Base-by-base conservation (phyloP, 345 rosid genomes). In the Boechera retrofracta region DNA sequence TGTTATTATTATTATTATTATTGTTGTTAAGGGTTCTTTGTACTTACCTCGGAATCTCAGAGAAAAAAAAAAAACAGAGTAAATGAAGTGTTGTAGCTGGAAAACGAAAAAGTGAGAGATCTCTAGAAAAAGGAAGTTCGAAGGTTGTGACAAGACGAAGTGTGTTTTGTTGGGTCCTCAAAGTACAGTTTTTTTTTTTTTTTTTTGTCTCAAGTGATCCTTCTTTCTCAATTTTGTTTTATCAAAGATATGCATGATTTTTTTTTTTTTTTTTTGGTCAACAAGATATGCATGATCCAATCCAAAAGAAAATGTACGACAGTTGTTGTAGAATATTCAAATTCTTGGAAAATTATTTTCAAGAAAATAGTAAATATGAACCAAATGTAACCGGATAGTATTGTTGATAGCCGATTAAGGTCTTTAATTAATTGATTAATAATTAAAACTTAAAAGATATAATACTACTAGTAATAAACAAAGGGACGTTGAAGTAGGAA, bases 141-240 rank as follows among this genome's bases (percentile, higher is more conserved):
- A 62, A 51, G 69, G 61, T 52, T 53, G 77, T 12, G 70, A 73
- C 71, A 64, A 54, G 71, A 64, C 64, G 12, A 16, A 55, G 56
- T 55, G 60, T 42, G 7, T 65, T 13, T 15, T 42, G 57, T 45
- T 74, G 71, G 72, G 78, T 33, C 63, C 42, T 21, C 77, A 52
- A 72, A 72, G 76, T 72, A 24, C 76, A 72, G 36, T 4, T 21
- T 5, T 5, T 5, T 4, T 18, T 48, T 4, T 21, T 5, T 5
- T 4, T 18, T 60, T 64, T 63, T 64, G 64, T 65, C 57, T 74
- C 1, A n/a, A 21, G 5, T 73, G 33, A 51, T 63, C 13, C 38
- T 29, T 51, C 21, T 61, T 38, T 62, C 35, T 38, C 41, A 15
- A 35, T 29, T 56, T 70, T 71, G 7, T 36, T 62, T 39, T 32